Conservation (phyloP, 805 yeast genomes). For the Kodamaea leandrae region DNA sequence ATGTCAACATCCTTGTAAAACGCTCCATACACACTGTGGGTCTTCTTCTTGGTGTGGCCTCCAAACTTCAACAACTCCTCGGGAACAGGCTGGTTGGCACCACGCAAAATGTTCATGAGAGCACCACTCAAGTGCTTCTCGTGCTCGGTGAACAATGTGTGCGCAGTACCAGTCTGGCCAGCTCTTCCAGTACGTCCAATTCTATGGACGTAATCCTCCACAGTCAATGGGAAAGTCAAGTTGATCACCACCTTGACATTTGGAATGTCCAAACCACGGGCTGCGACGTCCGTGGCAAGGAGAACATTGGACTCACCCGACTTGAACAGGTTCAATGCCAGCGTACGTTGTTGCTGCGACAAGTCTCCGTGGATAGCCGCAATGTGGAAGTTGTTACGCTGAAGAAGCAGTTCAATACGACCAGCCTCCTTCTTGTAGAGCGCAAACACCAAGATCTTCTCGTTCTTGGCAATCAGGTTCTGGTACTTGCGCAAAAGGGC, state of each 20-base stretch:
- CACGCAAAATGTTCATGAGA: conserved; percentile 83
- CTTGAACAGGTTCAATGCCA: conserved; percentile 83
- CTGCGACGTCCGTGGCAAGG: conserved; percentile 98
- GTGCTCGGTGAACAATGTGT: conserved; percentile 92
- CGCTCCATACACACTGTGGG: conserved; percentile 97
- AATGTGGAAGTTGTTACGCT: conserved; percentile 71
- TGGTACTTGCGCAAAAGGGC: conserved; percentile 74
- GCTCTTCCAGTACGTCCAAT: conserved; percentile 99
- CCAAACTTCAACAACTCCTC: conserved; percentile 93
- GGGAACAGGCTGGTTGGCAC: conserved; percentile 94
- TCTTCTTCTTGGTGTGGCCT: conserved; percentile 96
- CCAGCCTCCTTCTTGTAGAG: conserved; percentile 95
- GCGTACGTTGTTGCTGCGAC: conserved; percentile 86
- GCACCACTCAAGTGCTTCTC: conserved; percentile 97
- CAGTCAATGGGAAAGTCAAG: conserved; percentile 92
- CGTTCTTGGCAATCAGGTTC: conserved; percentile 59
- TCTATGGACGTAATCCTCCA: conserved; percentile 95
- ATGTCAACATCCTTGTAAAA: conserved; percentile 91
- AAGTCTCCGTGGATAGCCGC: conserved; percentile 97
- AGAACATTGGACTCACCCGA: conserved; percentile 69
- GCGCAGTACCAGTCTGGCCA: conserved; percentile 91
- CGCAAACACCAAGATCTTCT: conserved; percentile 88
- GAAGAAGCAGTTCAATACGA: conserved; percentile 75
- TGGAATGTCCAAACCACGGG: conserved; percentile 96
- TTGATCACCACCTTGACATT: conserved; percentile 94